Evolutionary conservation across 75 land plant genomes (phyloP).

Genomic region (Pinus taeda): DNA sequence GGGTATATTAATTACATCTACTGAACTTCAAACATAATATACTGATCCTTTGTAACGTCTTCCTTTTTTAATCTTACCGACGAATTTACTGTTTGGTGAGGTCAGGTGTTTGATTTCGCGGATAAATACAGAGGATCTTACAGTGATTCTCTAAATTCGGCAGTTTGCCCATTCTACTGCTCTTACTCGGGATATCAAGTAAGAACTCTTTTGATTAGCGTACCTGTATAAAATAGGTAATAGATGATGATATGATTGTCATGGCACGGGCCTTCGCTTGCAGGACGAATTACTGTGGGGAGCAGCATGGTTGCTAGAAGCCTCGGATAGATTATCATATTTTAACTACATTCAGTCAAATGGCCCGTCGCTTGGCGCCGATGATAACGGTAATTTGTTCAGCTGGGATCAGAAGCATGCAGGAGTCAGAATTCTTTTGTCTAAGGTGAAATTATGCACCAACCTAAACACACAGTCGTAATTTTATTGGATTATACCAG

Average conservation of each 20-base stretch:
- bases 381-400: slow-evolving; percentile 7
- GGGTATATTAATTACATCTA: background rate
- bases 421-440: slow-evolving; percentile 27
- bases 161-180: slow-evolving; percentile 49
- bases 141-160: slow-evolving; percentile 28
- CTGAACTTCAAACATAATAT: background rate
- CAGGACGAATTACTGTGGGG: slow-evolving; percentile 46
- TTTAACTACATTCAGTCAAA: slow-evolving; percentile 27
- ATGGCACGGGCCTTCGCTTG: background rate
- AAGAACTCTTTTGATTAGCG: background rate
- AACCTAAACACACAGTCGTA: background rate
- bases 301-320: slow-evolving; percentile 45
- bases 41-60: background rate
- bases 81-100: background rate
- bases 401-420: slow-evolving; percentile 55
- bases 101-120: slow-evolving; percentile 17
- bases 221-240: too few species aligned
- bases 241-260: background rate
- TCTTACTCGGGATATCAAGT: slow-evolving; percentile 52
- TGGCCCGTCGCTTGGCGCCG: slow-evolving; percentile 13
- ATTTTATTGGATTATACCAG: slow-evolving; percentile 5
- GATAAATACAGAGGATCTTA: slow-evolving; percentile 41
- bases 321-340: slow-evolving; percentile 14
- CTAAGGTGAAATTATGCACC: slow-evolving; percentile 18
- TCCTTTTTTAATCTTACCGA: background rate